Evolutionary conservation across 148 eudicot genomes (phyloP).

Genomic region (Nepenthes gracilis): DNA sequence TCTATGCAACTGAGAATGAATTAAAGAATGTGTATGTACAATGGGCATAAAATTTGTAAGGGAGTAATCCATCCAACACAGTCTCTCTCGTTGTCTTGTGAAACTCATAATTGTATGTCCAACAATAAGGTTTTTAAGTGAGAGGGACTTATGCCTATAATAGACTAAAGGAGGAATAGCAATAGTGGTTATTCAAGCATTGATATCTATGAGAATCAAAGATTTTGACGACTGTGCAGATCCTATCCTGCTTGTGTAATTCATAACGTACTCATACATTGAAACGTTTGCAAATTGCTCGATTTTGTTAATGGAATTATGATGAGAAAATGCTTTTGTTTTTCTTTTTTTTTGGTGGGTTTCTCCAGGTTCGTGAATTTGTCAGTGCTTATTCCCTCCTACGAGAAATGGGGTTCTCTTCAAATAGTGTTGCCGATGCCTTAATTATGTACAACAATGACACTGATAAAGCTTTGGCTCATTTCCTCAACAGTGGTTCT

Average conservation of each 20-base stretch:
- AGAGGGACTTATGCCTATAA: no score
- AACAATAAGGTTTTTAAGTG: no score
- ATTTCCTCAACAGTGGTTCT: constrained; percentile 45
- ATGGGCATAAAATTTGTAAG: no score
- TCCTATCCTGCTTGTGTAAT: not conserved
- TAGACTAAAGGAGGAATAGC: no score
- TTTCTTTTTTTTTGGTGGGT: no score
- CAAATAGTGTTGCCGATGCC: constrained; percentile 71
- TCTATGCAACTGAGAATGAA: no score
- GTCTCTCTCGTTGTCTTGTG: no score
- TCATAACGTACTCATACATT: not conserved
- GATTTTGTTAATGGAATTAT: not conserved
- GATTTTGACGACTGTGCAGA: not conserved
- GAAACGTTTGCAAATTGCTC: not conserved
- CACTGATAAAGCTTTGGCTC: constrained; percentile 73
- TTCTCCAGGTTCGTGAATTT: constrained; percentile 65
- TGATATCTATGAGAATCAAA: not conserved
- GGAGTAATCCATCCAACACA: no score
- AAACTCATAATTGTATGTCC: no score
- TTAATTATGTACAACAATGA: constrained; percentile 80
- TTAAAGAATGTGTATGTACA: no score
- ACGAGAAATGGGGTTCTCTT: constrained; percentile 88
- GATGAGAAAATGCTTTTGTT: not conserved
- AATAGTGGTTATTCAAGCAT: not conserved
- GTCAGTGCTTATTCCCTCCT: constrained; percentile 54